Evolutionary conservation across 129 eudicot genomes (phyloP), one percentile per base, ranked within the genome.

Genomic region (Pittosporum tobira): DNA sequence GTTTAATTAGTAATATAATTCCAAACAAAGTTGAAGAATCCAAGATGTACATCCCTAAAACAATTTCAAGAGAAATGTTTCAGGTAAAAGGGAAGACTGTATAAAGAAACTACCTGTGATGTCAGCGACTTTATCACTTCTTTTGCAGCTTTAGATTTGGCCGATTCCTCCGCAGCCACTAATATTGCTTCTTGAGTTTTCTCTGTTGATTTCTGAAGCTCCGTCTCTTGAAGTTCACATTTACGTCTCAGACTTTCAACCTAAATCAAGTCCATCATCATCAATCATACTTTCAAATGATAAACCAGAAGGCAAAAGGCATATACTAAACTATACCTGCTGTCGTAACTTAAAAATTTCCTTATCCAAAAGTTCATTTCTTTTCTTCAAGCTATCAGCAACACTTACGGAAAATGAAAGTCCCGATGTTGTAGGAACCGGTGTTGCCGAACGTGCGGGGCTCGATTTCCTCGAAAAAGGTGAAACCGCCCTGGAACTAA

Each of bases 361-460:
- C 64, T 83, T 96, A 71, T 83, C 87, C 73, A 91, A 65, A 52
- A 87, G 75, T 34, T 91, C 96, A 63, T 91, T 91, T 19, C 94
- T 87, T 77, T 80, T 91, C 83, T 84, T 91, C 70, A 91, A 70
- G 75, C 99, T 79, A 60, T 91, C 99, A 62, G 94, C 71, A 59
- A 79, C 75, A 62, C 83, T 81, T 67, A 79, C 83, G 26, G 99
- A 87, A 58, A 91, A 87, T 53, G 99, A 91, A 57, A 91, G 89
- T 20, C 96, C 99, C 6, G 96, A 58, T 38, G 96, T 91, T 52
- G 99, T 91, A 42, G 99, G 99, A 64, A 91, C 87, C 15, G 99
- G 99, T 6, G 99, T 91, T 24, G 94, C 94, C 0, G 99, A 91
- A 54, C 99, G 82, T 20, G 99, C 96, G 5, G 99, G 99, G 43